Evolutionary conservation across 2,329 filamentous ascomycete genomes (phyloP).

Genomic region (Claviceps capensis): DNA sequence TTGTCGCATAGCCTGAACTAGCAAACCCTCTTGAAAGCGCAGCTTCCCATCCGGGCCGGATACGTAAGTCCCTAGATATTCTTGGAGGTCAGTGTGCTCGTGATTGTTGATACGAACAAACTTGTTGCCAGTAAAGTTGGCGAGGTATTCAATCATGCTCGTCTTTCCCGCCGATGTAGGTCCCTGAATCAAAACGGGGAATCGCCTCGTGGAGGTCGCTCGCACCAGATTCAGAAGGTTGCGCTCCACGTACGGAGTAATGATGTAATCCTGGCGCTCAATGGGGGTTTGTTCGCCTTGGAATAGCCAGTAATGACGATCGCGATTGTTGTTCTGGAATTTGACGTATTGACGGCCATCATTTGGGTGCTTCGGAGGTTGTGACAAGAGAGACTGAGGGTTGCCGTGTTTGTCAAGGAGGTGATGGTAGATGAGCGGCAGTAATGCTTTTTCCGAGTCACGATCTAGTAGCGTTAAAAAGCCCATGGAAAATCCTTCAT

Average conservation of each 20-base stretch:
- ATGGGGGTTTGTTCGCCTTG: conserved; percentile 52
- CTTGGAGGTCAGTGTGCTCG: conserved; percentile 94
- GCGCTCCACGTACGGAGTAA: conserved; percentile 86
- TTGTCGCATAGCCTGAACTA: conserved; percentile 83
- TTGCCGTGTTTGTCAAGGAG: conserved; percentile 58
- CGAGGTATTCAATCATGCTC: conserved; percentile 97
- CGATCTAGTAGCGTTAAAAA: conserved; percentile 81
- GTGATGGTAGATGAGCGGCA: conserved; percentile 68
- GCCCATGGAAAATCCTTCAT: conserved; percentile 96
- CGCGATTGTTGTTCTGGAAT: conserved; percentile 50
- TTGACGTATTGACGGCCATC: conserved; percentile 70
- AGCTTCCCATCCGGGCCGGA: conserved; percentile 76
- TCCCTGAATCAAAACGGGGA: conserved; percentile 89
- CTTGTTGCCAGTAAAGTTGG: conserved; percentile 91
- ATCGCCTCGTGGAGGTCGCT: conserved; percentile 80
- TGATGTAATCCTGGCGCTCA: conserved; percentile 81
- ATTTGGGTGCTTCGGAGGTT: conserved; percentile 61
- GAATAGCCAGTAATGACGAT: conserved; percentile 78
- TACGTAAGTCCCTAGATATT: conserved; percentile 90
- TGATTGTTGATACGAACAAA: conserved; percentile 99
- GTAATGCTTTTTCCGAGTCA: conserved; percentile 64
- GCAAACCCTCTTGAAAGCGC: conserved; percentile 80
- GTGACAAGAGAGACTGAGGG: conserved; percentile 58
- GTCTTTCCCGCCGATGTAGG: conserved; percentile 97
- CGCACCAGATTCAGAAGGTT: conserved; percentile 91